These are phyloP conservation scores for Fusarium sp. DNA, from an alignment of 2,329 filamentous ascomycete species.

Conservation along the genomic window DNA sequence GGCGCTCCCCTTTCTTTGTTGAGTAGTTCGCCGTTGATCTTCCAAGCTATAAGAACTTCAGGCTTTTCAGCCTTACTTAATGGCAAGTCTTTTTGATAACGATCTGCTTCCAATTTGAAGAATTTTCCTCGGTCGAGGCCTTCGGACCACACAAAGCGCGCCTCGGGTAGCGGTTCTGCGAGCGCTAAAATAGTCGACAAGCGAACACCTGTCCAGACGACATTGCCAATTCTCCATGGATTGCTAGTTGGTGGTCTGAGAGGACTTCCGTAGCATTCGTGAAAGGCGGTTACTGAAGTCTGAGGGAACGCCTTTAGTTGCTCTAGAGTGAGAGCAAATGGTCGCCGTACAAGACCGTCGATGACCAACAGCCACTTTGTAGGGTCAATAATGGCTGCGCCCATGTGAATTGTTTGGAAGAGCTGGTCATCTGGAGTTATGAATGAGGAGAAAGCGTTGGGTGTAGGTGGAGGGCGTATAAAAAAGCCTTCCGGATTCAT, in stretches of 20 bases:
- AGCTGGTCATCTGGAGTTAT: constrained; percentile 5
- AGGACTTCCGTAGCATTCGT: constrained; percentile 29
- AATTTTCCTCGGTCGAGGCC: constrained; percentile 15
- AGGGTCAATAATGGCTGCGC: neutral
- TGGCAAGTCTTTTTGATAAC: constrained; percentile 23
- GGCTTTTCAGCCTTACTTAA: neutral
- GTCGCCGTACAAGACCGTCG: neutral
- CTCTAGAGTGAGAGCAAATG: constrained; percentile 7
- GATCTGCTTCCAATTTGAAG: constrained; percentile 8
- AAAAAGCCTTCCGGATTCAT: constrained; percentile 11
- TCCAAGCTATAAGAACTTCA: constrained; percentile 2
- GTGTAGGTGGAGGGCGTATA: constrained; percentile 12
- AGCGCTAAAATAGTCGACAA: neutral
- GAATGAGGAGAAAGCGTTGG: neutral
- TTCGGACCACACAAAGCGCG: constrained; percentile 24
- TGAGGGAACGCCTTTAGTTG: constrained; percentile 12
- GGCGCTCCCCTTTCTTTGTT: constrained; percentile 24
- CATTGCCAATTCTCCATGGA: constrained; percentile 20
- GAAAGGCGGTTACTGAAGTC: constrained; percentile 14
- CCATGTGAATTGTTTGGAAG: constrained; percentile 31
- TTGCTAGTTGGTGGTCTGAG: neutral
- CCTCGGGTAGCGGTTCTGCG: neutral
- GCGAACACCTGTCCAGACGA: constrained; percentile 17
- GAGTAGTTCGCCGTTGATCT: constrained; percentile 1
- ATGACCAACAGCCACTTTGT: constrained; percentile 4